These are phyloP conservation scores for Penicillium sp. DNA, from an alignment of 2,329 filamentous ascomycete genomes.

Conservation along the genomic window DNA sequence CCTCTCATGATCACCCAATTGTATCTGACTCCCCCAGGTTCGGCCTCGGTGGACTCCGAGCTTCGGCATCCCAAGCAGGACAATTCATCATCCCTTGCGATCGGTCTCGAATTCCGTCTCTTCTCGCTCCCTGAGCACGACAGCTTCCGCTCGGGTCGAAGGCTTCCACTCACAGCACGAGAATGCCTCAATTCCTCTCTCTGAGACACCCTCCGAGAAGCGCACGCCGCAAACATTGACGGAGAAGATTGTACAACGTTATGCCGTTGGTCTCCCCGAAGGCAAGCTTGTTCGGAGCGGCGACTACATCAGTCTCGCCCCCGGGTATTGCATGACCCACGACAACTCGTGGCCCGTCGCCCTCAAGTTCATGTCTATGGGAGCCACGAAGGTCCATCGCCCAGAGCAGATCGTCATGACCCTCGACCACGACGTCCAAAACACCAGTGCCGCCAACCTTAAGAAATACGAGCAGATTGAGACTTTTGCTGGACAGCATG, in stretches of 20 bases:
- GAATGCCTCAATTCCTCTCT: not conserved
- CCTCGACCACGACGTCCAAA: conserved; percentile 86
- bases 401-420: conserved; percentile 76
- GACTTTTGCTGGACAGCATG: conserved; percentile 75
- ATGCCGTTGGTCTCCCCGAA: conserved; percentile 71
- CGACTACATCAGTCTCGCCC: conserved; percentile 78
- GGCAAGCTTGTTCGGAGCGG: conserved; percentile 75
- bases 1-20: not conserved
- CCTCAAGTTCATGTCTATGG: conserved; percentile 79
- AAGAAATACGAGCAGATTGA: conserved; percentile 82
- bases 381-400: conserved; percentile 71
- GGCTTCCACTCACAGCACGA: conserved; percentile 2
- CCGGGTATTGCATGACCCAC: conserved; percentile 79
- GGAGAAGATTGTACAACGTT: conserved; percentile 86
- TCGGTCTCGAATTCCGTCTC: not conserved
- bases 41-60: conserved; percentile 1
- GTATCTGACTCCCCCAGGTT: not conserved
- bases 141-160: not conserved
- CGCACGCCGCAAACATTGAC: conserved; percentile 71
- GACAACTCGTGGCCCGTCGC: conserved; percentile 78
- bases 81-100: conserved; percentile 4
- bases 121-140: conserved; percentile 2
- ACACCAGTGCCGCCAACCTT: conserved; percentile 73
- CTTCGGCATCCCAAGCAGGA: not conserved
- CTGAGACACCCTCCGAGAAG: not conserved